These are phyloP conservation scores for Metschnikowia noctiluminum DNA, from an alignment of 805 yeast species.

Conservation along the genomic window DNA sequence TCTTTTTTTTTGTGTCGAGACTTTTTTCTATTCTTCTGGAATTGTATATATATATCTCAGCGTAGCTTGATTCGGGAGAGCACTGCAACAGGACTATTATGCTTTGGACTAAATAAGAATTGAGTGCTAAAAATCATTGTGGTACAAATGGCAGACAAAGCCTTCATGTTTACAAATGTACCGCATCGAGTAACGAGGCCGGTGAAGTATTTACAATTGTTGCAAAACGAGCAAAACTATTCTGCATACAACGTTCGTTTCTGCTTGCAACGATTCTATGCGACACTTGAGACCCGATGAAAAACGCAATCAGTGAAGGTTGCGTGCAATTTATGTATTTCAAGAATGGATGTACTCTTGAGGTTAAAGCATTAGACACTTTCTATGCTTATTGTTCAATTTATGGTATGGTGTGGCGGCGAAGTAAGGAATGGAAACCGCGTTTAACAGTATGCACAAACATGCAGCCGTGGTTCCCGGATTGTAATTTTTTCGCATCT, in stretches of 20 bases:
- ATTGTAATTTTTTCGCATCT: too few species aligned
- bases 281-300: neutral
- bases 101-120: conserved; percentile 17
- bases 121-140: conserved; percentile 7
- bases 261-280: neutral
- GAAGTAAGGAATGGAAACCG: too few species aligned
- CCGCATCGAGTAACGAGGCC: conserved; percentile 17
- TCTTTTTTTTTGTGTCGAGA: neutral
- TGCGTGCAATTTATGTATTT: too few species aligned
- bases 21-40: conserved; percentile 1
- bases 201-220: conserved; percentile 17
- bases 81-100: conserved; percentile 11
- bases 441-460: too few species aligned
- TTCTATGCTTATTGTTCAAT: too few species aligned
- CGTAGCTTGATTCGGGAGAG: conserved; percentile 2
- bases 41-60: conserved; percentile 8
- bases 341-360: too few species aligned
- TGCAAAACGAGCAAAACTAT: conserved; percentile 13
- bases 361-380: too few species aligned
- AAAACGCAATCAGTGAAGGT: too few species aligned
- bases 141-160: conserved; percentile 3
- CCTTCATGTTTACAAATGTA: conserved; percentile 17
- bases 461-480: too few species aligned
- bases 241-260: conserved; percentile 4
- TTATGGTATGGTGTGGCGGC: too few species aligned